Evolutionary conservation across 225 moss, liverwort and hornwort species (phyloP), one percentile per base, ranked within the genome.

Genomic region (Takakia lepidozioides): DNA sequence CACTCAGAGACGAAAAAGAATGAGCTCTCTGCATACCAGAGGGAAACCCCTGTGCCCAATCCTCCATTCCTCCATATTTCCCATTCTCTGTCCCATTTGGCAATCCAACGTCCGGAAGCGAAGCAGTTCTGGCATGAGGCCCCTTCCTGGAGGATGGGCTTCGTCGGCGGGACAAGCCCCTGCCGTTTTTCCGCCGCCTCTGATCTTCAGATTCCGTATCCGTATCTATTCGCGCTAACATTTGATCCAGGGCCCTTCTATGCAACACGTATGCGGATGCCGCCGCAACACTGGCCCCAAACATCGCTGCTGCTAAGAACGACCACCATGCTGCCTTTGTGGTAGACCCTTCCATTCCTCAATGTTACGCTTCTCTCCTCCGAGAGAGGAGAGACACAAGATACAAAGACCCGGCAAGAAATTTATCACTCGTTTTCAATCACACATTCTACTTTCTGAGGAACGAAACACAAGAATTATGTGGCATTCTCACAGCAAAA

Each of bases 221-320:
- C 53, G 81, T 41, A 42, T 70, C 76, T 1, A 73, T 53, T 0
- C 51, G 57, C 0, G 21, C 21, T 22, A 58, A 59, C 71, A 86
- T 69, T 22, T 86, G 83, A 53, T 88, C 78, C 55, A 93, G 40
- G 15, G 83, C 51, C 1, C 72, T 71, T 60, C 54, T 62, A 18
- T 93, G 93, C 56, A 88, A 40, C 63, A 83, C 51, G 50, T 81
- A 88, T 15, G 88, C 81, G 0, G 88, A 86, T 0, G 69, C 72
- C 0, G 85, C 69, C 2, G 88, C 88, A 1, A 86, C 52, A 2
- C 75, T 67, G 0, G 78, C 83, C 11, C 93, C 88, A 0, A 93
- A 45, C 42, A 83, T 19, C 1, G 85, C 83, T 45, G 88, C 88
- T 14, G 86, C 10, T 34, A 77, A 54, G 18, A 82, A 29, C 15